phyloP scores from a whole-genome alignment of 75 land plant species.

The Sequoiadendron giganteum region DNA sequence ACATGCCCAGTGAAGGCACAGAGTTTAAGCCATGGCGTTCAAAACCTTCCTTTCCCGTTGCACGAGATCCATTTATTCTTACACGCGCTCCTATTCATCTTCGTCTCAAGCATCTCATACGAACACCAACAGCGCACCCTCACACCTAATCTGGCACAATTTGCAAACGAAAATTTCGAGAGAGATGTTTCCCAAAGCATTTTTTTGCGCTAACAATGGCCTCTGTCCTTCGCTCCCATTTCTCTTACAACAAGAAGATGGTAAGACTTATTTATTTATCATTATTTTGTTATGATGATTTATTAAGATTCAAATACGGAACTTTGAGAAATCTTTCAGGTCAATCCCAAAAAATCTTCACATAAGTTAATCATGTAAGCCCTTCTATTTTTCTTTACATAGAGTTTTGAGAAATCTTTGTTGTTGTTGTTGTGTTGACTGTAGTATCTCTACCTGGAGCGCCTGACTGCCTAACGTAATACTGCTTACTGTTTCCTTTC shows the following conservation, averaged over 20 bases:
- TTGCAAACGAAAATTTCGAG: background rate
- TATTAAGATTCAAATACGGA: too few species aligned
- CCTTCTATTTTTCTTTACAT: background rate
- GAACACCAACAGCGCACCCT: background rate
- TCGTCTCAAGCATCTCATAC: background rate
- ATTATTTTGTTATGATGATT: background rate
- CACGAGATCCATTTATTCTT: background rate
- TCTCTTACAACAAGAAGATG: background rate
- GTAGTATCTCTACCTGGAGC: conserved; percentile 9
- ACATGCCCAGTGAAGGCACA: background rate
- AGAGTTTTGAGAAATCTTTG: background rate
- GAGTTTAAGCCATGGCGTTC: background rate
- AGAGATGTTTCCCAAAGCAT: background rate
- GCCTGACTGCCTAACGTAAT: background rate
- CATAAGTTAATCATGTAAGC: background rate
- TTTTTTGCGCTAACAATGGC: background rate
- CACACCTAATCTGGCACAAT: background rate
- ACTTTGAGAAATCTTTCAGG: too few species aligned
- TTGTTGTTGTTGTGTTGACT: background rate
- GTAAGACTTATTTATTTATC: background rate
- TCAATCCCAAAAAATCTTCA: too few species aligned
- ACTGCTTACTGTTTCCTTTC: background rate
- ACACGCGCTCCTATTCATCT: background rate
- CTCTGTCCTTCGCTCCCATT: background rate
- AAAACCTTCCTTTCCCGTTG: background rate